phyloP scores from a whole-genome alignment of 2,329 filamentous ascomycete genomes.

The Elsinoe arachidis region DNA sequence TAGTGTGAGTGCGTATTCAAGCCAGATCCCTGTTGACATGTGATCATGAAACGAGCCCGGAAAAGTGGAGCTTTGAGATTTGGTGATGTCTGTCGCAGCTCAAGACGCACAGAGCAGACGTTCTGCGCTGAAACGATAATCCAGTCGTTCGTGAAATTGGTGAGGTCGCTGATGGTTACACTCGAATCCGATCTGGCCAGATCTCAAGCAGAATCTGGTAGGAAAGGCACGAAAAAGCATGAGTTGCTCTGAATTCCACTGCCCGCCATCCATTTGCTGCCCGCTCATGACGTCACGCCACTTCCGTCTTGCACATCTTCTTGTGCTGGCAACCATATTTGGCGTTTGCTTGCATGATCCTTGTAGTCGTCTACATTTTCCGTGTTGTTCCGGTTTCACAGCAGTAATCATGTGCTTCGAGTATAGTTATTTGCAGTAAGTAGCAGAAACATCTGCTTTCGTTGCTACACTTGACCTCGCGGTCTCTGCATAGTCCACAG shows the following conservation, averaged over 20 bases:
- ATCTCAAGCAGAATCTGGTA: neutral
- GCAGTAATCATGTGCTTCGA: too few relatives aligned
- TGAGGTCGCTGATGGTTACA: neutral
- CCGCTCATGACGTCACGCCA: neutral
- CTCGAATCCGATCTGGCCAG: neutral
- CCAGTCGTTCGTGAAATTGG: neutral
- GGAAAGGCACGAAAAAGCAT: neutral
- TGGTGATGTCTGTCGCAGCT: neutral
- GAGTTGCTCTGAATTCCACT: neutral
- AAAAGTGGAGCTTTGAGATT: conserved; percentile 4
- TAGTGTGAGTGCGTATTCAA: neutral
- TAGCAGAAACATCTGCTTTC: too few relatives aligned
- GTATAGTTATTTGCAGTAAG: too few relatives aligned
- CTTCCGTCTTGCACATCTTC: neutral
- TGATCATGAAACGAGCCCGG: conserved; percentile 11
- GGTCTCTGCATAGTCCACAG: too few relatives aligned
- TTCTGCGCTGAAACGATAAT: neutral
- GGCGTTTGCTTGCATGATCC: too few relatives aligned
- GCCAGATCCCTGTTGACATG: conserved; percentile 8
- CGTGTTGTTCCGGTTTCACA: too few relatives aligned
- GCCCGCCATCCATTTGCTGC: neutral
- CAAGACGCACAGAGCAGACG: neutral
- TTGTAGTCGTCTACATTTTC: too few relatives aligned
- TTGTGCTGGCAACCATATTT: neutral
- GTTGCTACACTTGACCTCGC: too few relatives aligned